These are phyloP conservation scores for Sorghum bicolor DNA, from an alignment of 176 grass and related monocot species.

Conservation along the genomic window Sorghum_bicolor_NCBIv3 NC_012870.2:58836001-58836500, in stretches of 20 bases:
- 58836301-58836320: slow-evolving; percentile 37
- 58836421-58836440: slow-evolving; percentile 20
- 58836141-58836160: slow-evolving; percentile 20
- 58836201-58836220: slow-evolving; percentile 24
- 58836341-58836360: slow-evolving; percentile 8
- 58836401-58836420: slow-evolving; percentile 39
- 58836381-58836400: slow-evolving; percentile 6
- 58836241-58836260: slow-evolving; percentile 15
- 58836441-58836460: slow-evolving; percentile 40
- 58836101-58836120: background rate
- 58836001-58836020: slow-evolving; percentile 72
- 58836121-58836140: background rate
- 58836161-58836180: slow-evolving; percentile 75
- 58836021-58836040: slow-evolving; percentile 74
- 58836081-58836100: slow-evolving; percentile 89
- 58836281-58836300: slow-evolving; percentile 17
- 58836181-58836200: background rate
- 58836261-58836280: slow-evolving; percentile 24
- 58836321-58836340: slow-evolving; percentile 33
- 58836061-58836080: slow-evolving; percentile 68
- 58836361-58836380: slow-evolving; percentile 29
- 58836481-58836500: too few species aligned
- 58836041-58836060: slow-evolving; percentile 85
- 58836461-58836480: slow-evolving; percentile 9
- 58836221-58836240: slow-evolving; percentile 29